Percentiles rank a stretch among this genome's conserved stretches.
Evolutionary conservation across 2,329 filamentous ascomycete genomes (phyloP).

Genomic region (Didymellaceae sp.): DNA sequence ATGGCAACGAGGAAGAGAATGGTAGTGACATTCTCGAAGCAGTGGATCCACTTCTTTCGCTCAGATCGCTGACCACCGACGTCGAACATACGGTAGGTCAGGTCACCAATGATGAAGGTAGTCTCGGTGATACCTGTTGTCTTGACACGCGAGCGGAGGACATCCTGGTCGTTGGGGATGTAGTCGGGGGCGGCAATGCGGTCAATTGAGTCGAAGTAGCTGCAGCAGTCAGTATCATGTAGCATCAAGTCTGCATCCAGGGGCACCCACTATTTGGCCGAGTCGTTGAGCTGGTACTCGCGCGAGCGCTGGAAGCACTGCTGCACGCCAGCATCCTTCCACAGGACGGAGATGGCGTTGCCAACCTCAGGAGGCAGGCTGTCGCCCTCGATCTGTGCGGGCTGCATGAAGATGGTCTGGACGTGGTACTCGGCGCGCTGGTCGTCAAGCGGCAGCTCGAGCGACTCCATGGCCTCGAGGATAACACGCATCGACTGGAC

Average conservation of each 20-base stretch:
- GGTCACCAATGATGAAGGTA: slow-evolving; percentile 90
- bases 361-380: slow-evolving; percentile 93
- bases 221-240: slow-evolving; percentile 48
- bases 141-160: slow-evolving; percentile 94
- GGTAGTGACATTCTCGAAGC: slow-evolving; percentile 96
- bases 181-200: slow-evolving; percentile 91
- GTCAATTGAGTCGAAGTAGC: slow-evolving; percentile 95
- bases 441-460: slow-evolving; percentile 84
- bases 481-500: slow-evolving; percentile 75
- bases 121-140: slow-evolving; percentile 98
- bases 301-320: slow-evolving; percentile 94
- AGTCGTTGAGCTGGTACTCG: slow-evolving; percentile 96
- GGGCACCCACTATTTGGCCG: slow-evolving; percentile 83
- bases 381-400: slow-evolving; percentile 94
- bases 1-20: slow-evolving; percentile 97
- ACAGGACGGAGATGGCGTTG: slow-evolving; percentile 87
- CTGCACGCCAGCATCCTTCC: slow-evolving; percentile 92
- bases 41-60: slow-evolving; percentile 99
- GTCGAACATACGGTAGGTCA: slow-evolving; percentile 97
- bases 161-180: slow-evolving; percentile 93
- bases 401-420: slow-evolving; percentile 98
- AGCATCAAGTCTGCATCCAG: not conserved
- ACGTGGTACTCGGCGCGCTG: slow-evolving; percentile 95
- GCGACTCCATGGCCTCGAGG: slow-evolving; percentile 71
- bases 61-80: slow-evolving; percentile 95